Evolutionary conservation across 805 yeast genomes (phyloP), one percentile per base, ranked within the genome.

Genomic region (Schwanniomyces polymorphus): DNA sequence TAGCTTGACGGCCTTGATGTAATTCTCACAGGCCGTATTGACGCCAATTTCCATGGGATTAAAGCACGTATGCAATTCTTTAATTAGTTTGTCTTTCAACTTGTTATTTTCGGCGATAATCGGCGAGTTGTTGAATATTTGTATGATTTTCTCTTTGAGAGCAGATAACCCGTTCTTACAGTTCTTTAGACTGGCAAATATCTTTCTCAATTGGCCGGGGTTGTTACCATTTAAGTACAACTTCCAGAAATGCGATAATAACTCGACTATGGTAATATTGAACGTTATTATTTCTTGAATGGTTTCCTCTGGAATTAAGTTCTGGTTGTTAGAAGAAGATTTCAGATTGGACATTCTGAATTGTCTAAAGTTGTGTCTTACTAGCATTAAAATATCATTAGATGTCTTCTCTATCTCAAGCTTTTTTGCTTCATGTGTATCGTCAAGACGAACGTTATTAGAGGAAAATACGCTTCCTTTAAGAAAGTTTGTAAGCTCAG

Each of bases 211-310:
- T 48, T 69, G 74, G 12, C 44, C 62, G 1, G 76, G 72, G 46
- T 69, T 71, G 44, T 61, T 64, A 6, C 70, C 74, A 44, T 58
- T 61, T 23, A 68, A 56, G 43, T 59, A 73, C 0, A 72, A 48
- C 42, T 66, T 64, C 78, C 78, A 73, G 46, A 73, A 73, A 47
- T 72, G 77, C 41, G 74, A 69, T 21, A 73, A 56, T 45, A 72
- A 71, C 54, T 73, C 78, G 43, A 64, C 64, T n/a, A 68, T 57
- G 3, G 76, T 72, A 43, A 71, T 63, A 50, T 72, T 72, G 53
- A 64, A 67, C 4, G 64, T 58, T 14, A 70, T 60, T 37, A 73
- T 63, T 38, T 69, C 74, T 47, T 70, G 72, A 5, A 59, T 56
- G 8, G 56, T 44, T 8, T 52, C 45, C 4, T 57, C 57, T 3